Evolutionary conservation across 2,329 filamentous ascomycete genomes (phyloP), one percentile per base, ranked within the genome.

Genomic region (Colletotrichum liriopes): DNA sequence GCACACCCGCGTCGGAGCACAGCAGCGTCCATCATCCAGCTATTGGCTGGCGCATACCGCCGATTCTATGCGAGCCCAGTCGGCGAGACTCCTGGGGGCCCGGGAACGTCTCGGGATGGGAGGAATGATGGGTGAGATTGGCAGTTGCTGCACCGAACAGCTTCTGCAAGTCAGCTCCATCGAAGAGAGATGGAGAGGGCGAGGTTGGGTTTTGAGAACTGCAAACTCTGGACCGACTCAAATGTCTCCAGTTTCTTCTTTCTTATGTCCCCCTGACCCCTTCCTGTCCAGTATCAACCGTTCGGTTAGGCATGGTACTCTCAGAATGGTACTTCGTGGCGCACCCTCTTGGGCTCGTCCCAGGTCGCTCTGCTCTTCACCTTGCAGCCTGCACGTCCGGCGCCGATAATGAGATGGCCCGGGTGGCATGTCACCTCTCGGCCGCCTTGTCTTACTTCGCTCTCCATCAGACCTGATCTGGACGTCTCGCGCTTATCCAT

Each of bases 401-500:
- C 59, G 52, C 51, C 60, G 35, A 49, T 58, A 63, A 63, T 47
- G 58, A 43, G 54, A 51, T 65, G 54, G 18, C 60, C 64, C 32
- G 37, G 54, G 43, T 52, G 60, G 41, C 41, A 26, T 45, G 37
- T 39, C 43, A 66, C n/a, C 55, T 26, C 56, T 32, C 14, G 11
- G 60, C 61, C 49, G 45, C 55, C 45, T 60, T 51, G 29, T 45
- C 47, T 58, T 43, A 43, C 39, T 26, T 49, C 51, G 41, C 26
- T 32, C 43, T 29, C 37, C n/a, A 37, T 49, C 51, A 65, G 54
- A 64, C 45, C 65, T 64, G 65, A 56, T 72, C 59, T 70, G 59
- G 70, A 72, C 65, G 11, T 16, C 29, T 49, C 39, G 65, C 59
- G 59, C 65, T 70, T 72, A 69, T 65, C 65, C 70, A 26, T 37